A percentile compares a stretch with the other conserved stretches of the same genome.
Evolutionary conservation across 352 stramenopile genomes (phyloP).

Genomic region (Pythium periplocum): DNA sequence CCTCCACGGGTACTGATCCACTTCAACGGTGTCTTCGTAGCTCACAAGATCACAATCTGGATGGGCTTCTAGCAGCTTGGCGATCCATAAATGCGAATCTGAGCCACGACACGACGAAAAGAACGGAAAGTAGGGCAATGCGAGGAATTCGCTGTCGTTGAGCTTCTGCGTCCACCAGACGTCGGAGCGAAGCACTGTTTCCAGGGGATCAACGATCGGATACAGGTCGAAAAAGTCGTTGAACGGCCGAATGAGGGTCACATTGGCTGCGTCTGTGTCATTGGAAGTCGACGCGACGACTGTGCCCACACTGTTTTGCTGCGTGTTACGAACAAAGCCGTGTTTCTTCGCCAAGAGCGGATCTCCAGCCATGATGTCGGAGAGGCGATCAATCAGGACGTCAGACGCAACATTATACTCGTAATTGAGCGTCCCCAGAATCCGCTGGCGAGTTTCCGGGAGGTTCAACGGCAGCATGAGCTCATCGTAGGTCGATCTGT

Average conservation of each 20-base stretch:
- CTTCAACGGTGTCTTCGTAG: conserved; percentile 87
- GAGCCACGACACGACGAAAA: conserved; percentile 95
- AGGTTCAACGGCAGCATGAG: conserved; percentile 95
- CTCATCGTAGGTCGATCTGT: conserved; percentile 64
- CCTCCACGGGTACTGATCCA: conserved; percentile 90
- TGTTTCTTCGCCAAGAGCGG: conserved; percentile 45
- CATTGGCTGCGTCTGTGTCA: conserved; percentile 7
- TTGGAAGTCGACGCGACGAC: conserved; percentile 17
- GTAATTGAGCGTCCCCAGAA: conserved; percentile 46
- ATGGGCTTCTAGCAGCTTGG: conserved; percentile 93
- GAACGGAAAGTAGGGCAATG: conserved; percentile 93
- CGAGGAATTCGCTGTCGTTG: conserved; percentile 59
- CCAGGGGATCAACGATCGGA: conserved; percentile 32
- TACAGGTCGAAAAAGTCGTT: conserved; percentile 61
- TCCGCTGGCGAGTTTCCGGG: conserved; percentile 56
- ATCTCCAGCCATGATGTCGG: conserved; percentile 91
- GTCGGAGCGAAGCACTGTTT: conserved; percentile 34
- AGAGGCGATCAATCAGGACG: conserved; percentile 89
- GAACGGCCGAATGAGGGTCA: conserved; percentile 21
- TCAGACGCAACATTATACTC: conserved; percentile 69
- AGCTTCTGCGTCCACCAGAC: conserved; percentile 80
- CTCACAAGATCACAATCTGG: conserved; percentile 87
- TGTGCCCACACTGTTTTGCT: conserved; percentile 50
- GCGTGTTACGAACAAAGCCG: conserved; percentile 49
- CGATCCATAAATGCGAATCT: conserved; percentile 91